These are phyloP conservation scores for Abelmoschus esculentus DNA, from an alignment of 345 rosid genomes.

Conservation along the genomic window DNA sequence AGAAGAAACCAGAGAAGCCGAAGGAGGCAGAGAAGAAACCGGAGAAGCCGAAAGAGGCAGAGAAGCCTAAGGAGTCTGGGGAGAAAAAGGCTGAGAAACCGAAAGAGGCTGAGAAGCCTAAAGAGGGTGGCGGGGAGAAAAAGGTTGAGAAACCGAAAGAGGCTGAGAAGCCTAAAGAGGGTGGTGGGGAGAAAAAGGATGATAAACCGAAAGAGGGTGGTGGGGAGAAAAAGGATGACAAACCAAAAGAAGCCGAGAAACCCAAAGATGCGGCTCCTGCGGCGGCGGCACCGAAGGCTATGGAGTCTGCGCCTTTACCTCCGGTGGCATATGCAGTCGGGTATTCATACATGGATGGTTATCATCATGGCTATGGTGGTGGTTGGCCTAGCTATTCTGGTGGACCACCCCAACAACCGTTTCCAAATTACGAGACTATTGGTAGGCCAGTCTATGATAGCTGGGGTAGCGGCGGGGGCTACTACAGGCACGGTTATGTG, in stretches of 20 bases:
- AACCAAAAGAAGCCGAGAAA: slow-evolving; percentile 16
- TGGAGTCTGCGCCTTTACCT: neutral
- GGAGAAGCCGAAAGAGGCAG: slow-evolving; percentile 4
- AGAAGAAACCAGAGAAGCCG: neutral
- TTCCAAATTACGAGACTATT: neutral
- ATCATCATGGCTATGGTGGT: slow-evolving; percentile 1
- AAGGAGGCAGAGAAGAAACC: neutral
- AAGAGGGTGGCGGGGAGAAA: neutral
- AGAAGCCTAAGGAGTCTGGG: neutral
- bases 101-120: neutral
- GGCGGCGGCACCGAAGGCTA: neutral
- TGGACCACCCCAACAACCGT: neutral
- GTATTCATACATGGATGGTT: neutral
- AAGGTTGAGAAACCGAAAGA: neutral
- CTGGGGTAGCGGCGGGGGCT: slow-evolving; percentile 37
- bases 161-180: neutral
- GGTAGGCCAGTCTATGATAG: slow-evolving; percentile 44
- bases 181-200: neutral
- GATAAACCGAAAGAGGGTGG: neutral
- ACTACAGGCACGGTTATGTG: neutral
- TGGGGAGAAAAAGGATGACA: neutral
- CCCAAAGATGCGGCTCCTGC: neutral
- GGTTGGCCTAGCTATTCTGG: neutral
- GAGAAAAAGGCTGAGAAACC: slow-evolving; percentile 1
- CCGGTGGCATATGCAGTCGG: neutral